These are phyloP conservation scores for Dujonia santamariae DNA, from an alignment of 1,139 yeast species.

Conservation along the genomic window DNA sequence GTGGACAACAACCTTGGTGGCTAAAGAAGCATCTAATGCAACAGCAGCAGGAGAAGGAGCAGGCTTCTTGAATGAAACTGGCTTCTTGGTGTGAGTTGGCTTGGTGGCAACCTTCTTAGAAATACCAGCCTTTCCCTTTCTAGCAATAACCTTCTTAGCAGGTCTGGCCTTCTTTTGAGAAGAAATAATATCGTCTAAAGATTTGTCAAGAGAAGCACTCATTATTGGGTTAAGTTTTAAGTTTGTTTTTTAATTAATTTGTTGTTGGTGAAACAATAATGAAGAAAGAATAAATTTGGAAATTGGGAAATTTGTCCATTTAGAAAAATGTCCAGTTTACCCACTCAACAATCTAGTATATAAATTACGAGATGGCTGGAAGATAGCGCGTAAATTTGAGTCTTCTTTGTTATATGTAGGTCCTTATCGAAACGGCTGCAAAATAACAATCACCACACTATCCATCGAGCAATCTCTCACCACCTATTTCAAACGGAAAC, in stretches of 20 bases:
- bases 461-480: no score
- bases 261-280: not conserved
- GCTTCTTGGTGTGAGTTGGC: conserved; percentile 29
- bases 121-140: conserved; percentile 22
- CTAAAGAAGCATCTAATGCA: conserved; percentile 52
- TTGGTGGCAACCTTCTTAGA: conserved; percentile 30
- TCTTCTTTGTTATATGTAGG: no score
- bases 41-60: conserved; percentile 28
- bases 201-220: conserved; percentile 78
- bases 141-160: conserved; percentile 23
- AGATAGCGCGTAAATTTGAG: no score
- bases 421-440: no score
- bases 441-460: no score
- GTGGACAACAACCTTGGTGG: conserved; percentile 72
- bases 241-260: not conserved
- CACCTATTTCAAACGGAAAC: no score
- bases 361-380: no score
- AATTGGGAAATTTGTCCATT: no score
- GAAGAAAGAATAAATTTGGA: no score
- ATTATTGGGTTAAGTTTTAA: conserved; percentile 16
- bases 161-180: conserved; percentile 41
- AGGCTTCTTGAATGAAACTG: conserved; percentile 39
- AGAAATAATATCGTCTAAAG: conserved; percentile 92
- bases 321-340: no score
- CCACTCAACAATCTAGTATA: no score